These are phyloP conservation scores for Millerago galiae DNA, from an alignment of 805 yeast genomes.

Conservation along the genomic window DNA sequence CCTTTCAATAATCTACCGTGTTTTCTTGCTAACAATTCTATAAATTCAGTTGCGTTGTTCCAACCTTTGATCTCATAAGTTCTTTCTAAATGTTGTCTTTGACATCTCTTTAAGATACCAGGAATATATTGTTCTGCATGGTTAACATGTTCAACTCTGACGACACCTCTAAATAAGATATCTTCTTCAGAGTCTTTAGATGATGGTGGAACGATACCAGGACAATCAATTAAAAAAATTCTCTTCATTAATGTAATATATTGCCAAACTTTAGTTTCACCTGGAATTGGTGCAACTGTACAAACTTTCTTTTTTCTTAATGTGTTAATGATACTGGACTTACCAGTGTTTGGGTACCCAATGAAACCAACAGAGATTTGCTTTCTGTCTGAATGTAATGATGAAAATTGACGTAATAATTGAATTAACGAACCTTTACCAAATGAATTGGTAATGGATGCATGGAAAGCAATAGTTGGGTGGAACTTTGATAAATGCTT, in stretches of 20 bases:
- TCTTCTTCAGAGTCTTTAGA: constrained; percentile 85
- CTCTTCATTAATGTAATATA: constrained; percentile 95
- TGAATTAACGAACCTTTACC: constrained; percentile 97
- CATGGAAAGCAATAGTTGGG: constrained; percentile 97
- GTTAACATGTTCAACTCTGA: constrained; percentile 95
- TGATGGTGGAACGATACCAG: constrained; percentile 98
- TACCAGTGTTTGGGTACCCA: constrained; percentile 98
- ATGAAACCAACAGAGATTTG: constrained; percentile 96
- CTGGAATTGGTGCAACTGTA: constrained; percentile 96
- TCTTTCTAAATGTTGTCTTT: constrained; percentile 85
- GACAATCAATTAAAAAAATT: constrained; percentile 93
- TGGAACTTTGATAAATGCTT: constrained; percentile 83
- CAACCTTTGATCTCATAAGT: constrained; percentile 94
- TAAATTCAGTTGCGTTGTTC: constrained; percentile 70
- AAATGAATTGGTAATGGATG: constrained; percentile 93
- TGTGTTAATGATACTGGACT: constrained; percentile 92
- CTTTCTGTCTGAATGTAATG: constrained; percentile 85
- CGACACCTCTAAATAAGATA: constrained; percentile 92
- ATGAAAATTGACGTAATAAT: constrained; percentile 85
- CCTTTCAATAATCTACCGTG: constrained; percentile 91
- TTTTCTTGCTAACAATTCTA: constrained; percentile 87
- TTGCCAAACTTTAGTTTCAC: constrained; percentile 99
- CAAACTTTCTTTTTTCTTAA: constrained; percentile 93
- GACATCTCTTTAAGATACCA: constrained; percentile 76
- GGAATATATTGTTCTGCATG: constrained; percentile 95